A percentile compares a stretch with the other conserved stretches of the same genome.
Evolutionary conservation across 257 asterid species (phyloP).

Genomic region (Solanum dulcamara): DNA sequence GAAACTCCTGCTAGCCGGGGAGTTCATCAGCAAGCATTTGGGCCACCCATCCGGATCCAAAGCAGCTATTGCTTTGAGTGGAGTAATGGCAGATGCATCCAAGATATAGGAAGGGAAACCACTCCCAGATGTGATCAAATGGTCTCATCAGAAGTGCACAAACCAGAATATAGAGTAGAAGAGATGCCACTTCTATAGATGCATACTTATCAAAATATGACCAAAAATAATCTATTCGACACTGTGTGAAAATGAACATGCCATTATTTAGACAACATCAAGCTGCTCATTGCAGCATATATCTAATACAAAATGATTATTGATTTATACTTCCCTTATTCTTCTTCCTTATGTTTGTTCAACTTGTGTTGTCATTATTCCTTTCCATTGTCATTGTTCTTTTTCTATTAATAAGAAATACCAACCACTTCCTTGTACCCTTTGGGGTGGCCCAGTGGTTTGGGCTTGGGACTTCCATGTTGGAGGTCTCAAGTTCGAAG

Average conservation of each 20-base stretch:
- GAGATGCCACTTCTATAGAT: neutral
- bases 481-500: no score
- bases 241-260: neutral
- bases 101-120: conserved; percentile 17
- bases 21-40: conserved; percentile 50
- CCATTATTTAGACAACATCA: neutral
- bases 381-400: no score
- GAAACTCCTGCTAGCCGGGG: conserved; percentile 66
- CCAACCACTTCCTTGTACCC: no score
- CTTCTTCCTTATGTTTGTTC: neutral
- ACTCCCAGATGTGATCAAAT: neutral
- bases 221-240: neutral
- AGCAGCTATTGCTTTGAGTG: conserved; percentile 61
- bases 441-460: no score
- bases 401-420: no score
- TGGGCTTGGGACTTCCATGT: no score
- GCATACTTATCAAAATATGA: neutral
- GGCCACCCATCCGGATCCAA: conserved; percentile 73
- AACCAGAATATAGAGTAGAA: neutral
- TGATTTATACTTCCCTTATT: neutral
- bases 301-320: neutral
- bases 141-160: neutral
- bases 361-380: neutral
- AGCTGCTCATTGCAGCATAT: neutral
- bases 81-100: conserved; percentile 27